Conservation (phyloP, 176 grass and related monocot genomes). For the Puccinellia tenuiflora region DNA sequence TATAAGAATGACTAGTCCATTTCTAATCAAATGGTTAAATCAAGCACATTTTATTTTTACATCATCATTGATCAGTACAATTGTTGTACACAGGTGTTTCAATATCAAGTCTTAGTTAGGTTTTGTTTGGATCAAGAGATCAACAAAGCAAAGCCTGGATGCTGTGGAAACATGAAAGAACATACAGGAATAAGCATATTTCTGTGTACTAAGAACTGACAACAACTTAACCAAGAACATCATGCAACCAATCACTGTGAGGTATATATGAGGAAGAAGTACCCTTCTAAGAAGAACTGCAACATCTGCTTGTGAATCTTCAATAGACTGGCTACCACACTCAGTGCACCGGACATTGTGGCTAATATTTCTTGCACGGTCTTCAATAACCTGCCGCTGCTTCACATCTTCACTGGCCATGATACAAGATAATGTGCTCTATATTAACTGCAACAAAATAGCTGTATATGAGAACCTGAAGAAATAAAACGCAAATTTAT, state of each 20-base stretch:
- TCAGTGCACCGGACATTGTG: slow-evolving; percentile 94
- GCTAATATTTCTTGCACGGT: slow-evolving; percentile 82
- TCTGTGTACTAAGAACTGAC: too few relatives aligned
- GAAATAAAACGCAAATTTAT: background rate
- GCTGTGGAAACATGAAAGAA: too few relatives aligned
- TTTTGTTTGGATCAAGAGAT: background rate
- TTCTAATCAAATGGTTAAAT: background rate
- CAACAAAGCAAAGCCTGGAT: background rate
- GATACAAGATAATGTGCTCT: background rate
- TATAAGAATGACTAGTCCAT: background rate
- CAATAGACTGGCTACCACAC: slow-evolving; percentile 96
- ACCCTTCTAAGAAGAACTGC: slow-evolving; percentile 95
- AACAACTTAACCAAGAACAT: background rate
- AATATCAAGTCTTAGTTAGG: background rate
- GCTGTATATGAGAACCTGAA: background rate
- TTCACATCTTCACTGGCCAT: slow-evolving; percentile 75
- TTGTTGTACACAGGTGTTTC: background rate
- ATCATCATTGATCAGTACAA: background rate
- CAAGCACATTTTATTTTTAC: background rate
- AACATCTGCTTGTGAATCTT: slow-evolving; percentile 95
- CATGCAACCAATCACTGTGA: background rate
- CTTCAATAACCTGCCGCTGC: slow-evolving; percentile 64
- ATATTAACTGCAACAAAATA: background rate
- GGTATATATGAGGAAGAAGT: background rate
- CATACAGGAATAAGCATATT: too few relatives aligned